Percentiles rank a stretch among this genome's conserved stretches.
Evolutionary conservation across 2,329 filamentous ascomycete genomes (phyloP).

Genomic region (Hypoxylon sp.): DNA sequence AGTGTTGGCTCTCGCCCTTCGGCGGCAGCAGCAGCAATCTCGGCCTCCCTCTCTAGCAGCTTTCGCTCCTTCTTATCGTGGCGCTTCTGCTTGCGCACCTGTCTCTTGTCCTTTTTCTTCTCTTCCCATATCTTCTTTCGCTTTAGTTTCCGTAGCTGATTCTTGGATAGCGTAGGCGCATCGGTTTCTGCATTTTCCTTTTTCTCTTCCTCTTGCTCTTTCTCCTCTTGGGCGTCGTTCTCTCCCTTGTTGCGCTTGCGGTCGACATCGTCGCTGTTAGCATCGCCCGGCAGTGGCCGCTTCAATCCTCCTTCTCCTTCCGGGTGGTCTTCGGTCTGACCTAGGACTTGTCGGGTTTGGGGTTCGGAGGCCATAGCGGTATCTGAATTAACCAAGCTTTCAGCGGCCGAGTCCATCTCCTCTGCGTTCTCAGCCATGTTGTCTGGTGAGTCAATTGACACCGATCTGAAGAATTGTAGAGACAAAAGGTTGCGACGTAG

Average conservation of each 20-base stretch:
- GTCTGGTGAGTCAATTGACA: conserved; percentile 2
- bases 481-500: background rate
- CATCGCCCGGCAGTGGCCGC: conserved; percentile 60
- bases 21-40: conserved; percentile 61
- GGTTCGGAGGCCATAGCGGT: conserved; percentile 32
- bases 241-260: conserved; percentile 51
- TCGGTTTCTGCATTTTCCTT: conserved; percentile 53
- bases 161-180: conserved; percentile 77
- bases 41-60: conserved; percentile 65
- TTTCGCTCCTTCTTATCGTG: conserved; percentile 63
- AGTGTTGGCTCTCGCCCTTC: conserved; percentile 61
- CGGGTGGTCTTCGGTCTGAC: conserved; percentile 26
- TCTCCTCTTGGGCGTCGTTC: conserved; percentile 57
- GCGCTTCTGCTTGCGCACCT: conserved; percentile 71
- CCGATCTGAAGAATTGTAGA: conserved; percentile 4
- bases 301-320: conserved; percentile 45
- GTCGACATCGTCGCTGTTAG: conserved; percentile 60
- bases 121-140: conserved; percentile 83
- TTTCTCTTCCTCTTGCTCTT: background rate
- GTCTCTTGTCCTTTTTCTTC: conserved; percentile 71
- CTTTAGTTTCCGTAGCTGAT: conserved; percentile 83
- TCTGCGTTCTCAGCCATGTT: conserved; percentile 30
- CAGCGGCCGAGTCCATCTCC: background rate
- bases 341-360: conserved; percentile 23
- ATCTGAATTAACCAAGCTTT: conserved; percentile 19